Conservation (phyloP, 352 stramenopile species). For the Globisporangium uncinulatum region DNA sequence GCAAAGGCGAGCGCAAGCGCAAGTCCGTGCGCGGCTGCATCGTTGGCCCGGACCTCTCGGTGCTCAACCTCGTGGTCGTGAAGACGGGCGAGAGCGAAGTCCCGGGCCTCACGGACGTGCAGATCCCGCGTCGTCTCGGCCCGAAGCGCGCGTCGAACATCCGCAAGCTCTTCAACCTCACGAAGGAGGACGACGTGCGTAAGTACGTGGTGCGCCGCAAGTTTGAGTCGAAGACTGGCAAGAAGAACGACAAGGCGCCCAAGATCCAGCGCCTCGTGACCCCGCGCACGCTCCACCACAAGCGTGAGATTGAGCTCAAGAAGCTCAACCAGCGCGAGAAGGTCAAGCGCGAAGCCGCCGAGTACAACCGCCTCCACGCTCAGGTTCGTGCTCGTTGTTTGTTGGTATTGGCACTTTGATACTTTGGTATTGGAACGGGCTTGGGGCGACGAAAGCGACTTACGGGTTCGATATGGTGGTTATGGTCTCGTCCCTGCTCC, state of each 20-base stretch:
- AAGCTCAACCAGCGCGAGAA: slow-evolving; percentile 87
- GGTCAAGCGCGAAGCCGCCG: slow-evolving; percentile 91
- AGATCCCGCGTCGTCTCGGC: slow-evolving; percentile 95
- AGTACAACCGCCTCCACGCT: slow-evolving; percentile 97
- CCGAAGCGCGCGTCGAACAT: slow-evolving; percentile 99
- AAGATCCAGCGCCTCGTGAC: slow-evolving; percentile 99
- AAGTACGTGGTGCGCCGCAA: slow-evolving; percentile 99
- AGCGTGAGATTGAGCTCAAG: slow-evolving; percentile 86
- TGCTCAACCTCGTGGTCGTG: slow-evolving; percentile 99
- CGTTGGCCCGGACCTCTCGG: slow-evolving; percentile 97
- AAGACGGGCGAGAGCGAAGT: slow-evolving; percentile 97
- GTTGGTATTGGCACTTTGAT: background rate
- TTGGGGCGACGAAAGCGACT: slow-evolving; percentile 23
- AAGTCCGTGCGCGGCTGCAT: slow-evolving; percentile 99
- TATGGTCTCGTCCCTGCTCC: slow-evolving; percentile 69
- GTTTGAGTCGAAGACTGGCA: slow-evolving; percentile 99
- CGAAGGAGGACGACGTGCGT: slow-evolving; percentile 99
- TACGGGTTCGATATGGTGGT: slow-evolving; percentile 38
- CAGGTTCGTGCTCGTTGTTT: slow-evolving; percentile 48
- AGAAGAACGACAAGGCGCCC: slow-evolving; percentile 97
- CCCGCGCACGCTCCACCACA: slow-evolving; percentile 95
- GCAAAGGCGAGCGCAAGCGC: slow-evolving; percentile 97
- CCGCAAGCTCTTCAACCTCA: slow-evolving; percentile 99
- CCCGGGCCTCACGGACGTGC: slow-evolving; percentile 96
- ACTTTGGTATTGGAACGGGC: too few species aligned